Conservation (phyloP, 2,329 filamentous ascomycete genomes). For the Huntiella abstrusa region DNA sequence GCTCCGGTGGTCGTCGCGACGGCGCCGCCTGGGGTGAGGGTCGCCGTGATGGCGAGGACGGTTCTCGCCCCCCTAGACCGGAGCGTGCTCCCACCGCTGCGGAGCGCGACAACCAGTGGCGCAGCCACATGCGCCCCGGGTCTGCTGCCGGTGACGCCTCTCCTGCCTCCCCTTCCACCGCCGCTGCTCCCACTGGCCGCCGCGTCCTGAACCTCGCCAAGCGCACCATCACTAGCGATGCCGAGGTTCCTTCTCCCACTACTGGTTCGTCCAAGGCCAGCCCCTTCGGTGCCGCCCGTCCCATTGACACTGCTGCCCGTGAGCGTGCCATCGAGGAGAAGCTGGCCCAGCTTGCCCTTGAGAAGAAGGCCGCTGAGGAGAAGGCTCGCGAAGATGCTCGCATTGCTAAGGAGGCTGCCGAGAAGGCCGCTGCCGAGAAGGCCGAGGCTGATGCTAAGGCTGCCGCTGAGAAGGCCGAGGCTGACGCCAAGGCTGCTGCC, state of each 20-base stretch:
- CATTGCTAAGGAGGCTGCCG: conserved; percentile 27
- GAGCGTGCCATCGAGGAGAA: conserved; percentile 80
- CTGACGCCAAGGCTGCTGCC: conserved; percentile 19
- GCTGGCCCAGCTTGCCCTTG: conserved; percentile 49
- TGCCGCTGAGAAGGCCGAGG: conserved; percentile 19
- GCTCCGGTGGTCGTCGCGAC: conserved; percentile 45
- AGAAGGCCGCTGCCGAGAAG: conserved; percentile 19
- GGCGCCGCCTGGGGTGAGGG: conserved; percentile 62
- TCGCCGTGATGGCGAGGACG: conserved; percentile 42
- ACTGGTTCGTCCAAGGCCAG: conserved; percentile 60
- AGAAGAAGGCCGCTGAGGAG: conserved; percentile 76
- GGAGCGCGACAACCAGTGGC: conserved; percentile 87
- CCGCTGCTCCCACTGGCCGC: conserved; percentile 35
- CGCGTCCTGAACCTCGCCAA: conserved; percentile 79
- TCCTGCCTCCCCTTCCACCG: conserved; percentile 32
- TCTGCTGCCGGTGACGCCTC: conserved; percentile 48
- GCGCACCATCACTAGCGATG: conserved; percentile 66
- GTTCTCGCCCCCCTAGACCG: conserved; percentile 60
- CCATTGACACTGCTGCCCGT: conserved; percentile 79
- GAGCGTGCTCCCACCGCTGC: conserved; percentile 68
- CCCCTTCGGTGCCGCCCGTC: conserved; percentile 81
- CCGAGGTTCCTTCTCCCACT: conserved; percentile 30
- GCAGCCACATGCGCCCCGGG: conserved; percentile 78
- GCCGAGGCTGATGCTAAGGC: conserved; percentile 11
- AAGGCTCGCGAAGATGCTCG: conserved; percentile 62